Evolutionary conservation across 257 asterid species (phyloP).

Genomic region (Linderniella brevidens): DNA sequence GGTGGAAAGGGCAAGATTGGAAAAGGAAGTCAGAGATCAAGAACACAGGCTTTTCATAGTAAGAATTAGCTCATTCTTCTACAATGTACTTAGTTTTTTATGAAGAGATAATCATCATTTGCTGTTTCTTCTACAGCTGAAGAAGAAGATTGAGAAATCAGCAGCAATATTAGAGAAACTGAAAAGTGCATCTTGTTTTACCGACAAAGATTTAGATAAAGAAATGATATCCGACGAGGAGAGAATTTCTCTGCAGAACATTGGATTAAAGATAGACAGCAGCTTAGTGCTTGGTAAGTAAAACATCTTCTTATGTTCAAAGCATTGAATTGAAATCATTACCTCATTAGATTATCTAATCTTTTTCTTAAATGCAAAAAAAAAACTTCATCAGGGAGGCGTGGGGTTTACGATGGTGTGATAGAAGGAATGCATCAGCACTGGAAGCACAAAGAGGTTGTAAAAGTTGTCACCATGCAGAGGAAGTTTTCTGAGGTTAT

Average conservation of each 20-base stretch:
- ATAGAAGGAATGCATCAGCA: slow-evolving; percentile 85
- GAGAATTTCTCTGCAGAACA: slow-evolving; percentile 44
- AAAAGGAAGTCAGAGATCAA: slow-evolving; percentile 57
- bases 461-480: slow-evolving; percentile 87
- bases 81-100: slow-evolving; percentile 10
- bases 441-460: slow-evolving; percentile 90
- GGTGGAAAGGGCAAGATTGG: slow-evolving; percentile 42
- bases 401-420: slow-evolving; percentile 66
- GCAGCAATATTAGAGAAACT: slow-evolving; percentile 30
- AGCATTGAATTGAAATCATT: not conserved
- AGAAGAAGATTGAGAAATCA: slow-evolving; percentile 56
- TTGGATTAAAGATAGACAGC: slow-evolving; percentile 46
- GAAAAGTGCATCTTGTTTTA: slow-evolving; percentile 24
- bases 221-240: slow-evolving; percentile 72
- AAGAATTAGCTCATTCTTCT: slow-evolving; percentile 16
- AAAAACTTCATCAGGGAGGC: slow-evolving; percentile 49
- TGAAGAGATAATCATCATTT: too few relatives aligned
- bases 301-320: slow-evolving; percentile 6
- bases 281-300: slow-evolving; percentile 71
- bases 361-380: not conserved
- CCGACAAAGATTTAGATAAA: slow-evolving; percentile 43
- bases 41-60: slow-evolving; percentile 37
- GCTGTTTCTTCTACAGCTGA: slow-evolving; percentile 38
- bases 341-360: not conserved
- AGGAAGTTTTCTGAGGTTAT: slow-evolving; percentile 42